Evolutionary conservation across 2,329 filamentous ascomycete genomes (phyloP), one percentile per base, ranked within the genome.

Genomic region (Pleurostoma richardsiae): DNA sequence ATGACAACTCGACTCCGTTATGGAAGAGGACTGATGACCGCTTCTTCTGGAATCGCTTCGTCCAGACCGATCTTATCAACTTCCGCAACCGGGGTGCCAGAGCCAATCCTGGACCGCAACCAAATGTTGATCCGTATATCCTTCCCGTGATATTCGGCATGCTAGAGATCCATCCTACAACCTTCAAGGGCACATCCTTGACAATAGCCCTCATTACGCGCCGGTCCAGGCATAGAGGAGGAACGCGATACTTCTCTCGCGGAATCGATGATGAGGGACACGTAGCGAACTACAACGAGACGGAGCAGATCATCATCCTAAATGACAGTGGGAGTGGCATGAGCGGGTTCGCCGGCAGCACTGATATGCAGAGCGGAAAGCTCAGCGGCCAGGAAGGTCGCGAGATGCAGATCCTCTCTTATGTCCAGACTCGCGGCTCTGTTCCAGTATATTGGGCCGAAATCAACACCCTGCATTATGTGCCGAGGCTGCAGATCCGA

Each of bases 251-350:
- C 70, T 94, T 99, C 64, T 95, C 94, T 3, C 84, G 94, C 54
- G 94, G 94, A 44, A 82, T 97, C 41, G 92, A 99, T 61, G 91
- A 96, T 54, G 77, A 94, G 51, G 94, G 94, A 28, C 83, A 97
- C 64, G 94, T 94, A n/a, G 90, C 94, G 54, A 99, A 99, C 66
- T 99, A 92, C 77, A 99, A 99, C 63, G 94, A 99, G 74, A 97
- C 94, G 0, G 94, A 99, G 64, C 94, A 99, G 64, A 76, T 94
- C 31, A 77, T 96, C 50, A 82, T 99, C 36, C 69, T 97, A 56
- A 97, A 97, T 59, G 94, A 97, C 66, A 79, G 72, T 46, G 77
- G 77, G 4, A 82, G 82, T 48, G 86, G 86, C 1, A 70, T 94
- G 40, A 84, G 88, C 39, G 91, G 90, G 5, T 96, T 88, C 65